Conservation (phyloP, 352 stramenopile genomes). For the Phytophthora aleatoria region DNA sequence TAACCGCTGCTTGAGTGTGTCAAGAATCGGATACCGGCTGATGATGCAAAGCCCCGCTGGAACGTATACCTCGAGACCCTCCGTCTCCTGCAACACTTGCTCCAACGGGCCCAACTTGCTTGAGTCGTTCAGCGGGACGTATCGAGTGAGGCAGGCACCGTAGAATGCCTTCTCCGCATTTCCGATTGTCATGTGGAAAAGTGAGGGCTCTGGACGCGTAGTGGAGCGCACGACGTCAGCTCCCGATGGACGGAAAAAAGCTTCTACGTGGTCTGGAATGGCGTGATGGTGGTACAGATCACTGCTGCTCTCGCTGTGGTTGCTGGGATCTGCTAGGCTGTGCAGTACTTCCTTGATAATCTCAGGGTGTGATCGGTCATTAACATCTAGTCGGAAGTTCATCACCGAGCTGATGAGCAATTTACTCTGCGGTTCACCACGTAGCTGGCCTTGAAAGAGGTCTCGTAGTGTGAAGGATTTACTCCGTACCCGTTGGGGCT, state of each 20-base stretch:
- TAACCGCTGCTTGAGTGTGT: conserved; percentile 78
- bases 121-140: conserved; percentile 70
- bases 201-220: conserved; percentile 57
- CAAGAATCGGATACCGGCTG: conserved; percentile 79
- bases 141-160: conserved; percentile 78
- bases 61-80: conserved; percentile 81
- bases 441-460: conserved; percentile 67
- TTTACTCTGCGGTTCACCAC: conserved; percentile 60
- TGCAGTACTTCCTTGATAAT: conserved; percentile 78
- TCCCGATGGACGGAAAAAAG: conserved; percentile 75
- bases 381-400: conserved; percentile 67
- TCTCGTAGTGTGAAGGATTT: conserved; percentile 74
- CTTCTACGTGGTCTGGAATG: conserved; percentile 83
- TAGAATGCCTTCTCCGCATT: conserved; percentile 86
- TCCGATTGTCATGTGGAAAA: conserved; percentile 87
- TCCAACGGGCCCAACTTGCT: conserved; percentile 75
- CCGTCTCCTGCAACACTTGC: conserved; percentile 79
- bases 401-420: conserved; percentile 77
- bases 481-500: conserved; percentile 72
- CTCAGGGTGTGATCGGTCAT: conserved; percentile 55
- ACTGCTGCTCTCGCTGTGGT: conserved; percentile 49
- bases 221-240: conserved; percentile 66
- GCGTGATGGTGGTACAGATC: conserved; percentile 76
- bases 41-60: conserved; percentile 81
- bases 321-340: conserved; percentile 56